Conservation (phyloP, 1,139 yeast species). For the Kodamaea suecica region DNA sequence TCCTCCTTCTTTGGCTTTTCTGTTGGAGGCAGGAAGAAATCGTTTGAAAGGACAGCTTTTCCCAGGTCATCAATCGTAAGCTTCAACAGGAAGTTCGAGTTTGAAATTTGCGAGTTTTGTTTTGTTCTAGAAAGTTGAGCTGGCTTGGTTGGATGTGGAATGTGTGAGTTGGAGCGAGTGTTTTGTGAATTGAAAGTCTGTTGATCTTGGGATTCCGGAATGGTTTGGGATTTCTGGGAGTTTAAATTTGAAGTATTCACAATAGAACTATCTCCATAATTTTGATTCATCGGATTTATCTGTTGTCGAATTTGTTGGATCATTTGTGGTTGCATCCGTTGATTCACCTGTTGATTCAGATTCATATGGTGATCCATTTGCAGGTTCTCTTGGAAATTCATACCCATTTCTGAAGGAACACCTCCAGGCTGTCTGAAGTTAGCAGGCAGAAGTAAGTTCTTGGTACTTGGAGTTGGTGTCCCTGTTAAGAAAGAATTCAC, state of each 20-base stretch:
- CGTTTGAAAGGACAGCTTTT: constrained; percentile 40
- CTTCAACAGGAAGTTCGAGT: constrained; percentile 31
- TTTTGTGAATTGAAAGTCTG: background rate
- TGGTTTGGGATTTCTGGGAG: background rate
- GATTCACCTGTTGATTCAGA: too few species aligned
- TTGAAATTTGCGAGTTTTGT: background rate
- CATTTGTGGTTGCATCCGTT: too few species aligned
- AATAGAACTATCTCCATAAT: too few species aligned
- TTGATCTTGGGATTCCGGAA: background rate
- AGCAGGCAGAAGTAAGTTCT: constrained; percentile 35
- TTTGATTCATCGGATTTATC: too few species aligned
- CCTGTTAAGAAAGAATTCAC: background rate
- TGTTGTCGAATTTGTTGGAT: too few species aligned
- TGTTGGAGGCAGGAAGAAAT: constrained; percentile 14
- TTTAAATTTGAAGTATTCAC: background rate
- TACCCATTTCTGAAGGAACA: too few species aligned
- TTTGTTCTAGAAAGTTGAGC: too few species aligned
- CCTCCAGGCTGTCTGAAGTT: too few species aligned
- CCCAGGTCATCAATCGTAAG: constrained; percentile 45
- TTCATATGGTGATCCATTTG: too few species aligned
- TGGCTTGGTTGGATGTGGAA: too few species aligned
- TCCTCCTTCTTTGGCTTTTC: background rate
- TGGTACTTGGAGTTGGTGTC: constrained; percentile 1
- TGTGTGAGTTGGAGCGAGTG: background rate
- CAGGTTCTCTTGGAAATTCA: too few species aligned